Evolutionary conservation across 768 basidiomycete genomes (phyloP).

Genomic region (Boletus rubroflammeus): DNA sequence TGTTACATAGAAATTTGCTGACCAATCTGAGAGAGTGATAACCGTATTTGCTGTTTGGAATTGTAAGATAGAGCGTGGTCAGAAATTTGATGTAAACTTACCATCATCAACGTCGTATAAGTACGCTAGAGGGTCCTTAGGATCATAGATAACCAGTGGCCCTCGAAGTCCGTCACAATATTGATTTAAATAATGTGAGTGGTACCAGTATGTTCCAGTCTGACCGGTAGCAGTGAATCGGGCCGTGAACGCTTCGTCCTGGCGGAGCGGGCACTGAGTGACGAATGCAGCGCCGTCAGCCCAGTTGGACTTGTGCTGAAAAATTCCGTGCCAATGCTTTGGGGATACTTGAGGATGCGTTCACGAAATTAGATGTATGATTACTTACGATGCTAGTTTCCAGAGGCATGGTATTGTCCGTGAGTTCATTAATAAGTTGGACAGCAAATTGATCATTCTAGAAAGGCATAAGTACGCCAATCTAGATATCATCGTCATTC

Average conservation of each 20-base stretch:
- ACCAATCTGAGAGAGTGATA: constrained; percentile 52
- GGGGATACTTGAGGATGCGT: constrained; percentile 13
- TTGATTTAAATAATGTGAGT: constrained; percentile 38
- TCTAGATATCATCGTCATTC: background rate
- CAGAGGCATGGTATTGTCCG: constrained; percentile 44
- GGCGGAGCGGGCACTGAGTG: constrained; percentile 43
- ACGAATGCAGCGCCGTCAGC: constrained; percentile 37
- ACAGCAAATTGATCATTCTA: constrained; percentile 40
- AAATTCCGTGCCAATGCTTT: constrained; percentile 34
- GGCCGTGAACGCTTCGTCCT: constrained; percentile 34
- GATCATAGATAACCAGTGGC: constrained; percentile 43
- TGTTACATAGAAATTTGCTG: background rate
- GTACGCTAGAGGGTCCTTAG: constrained; percentile 36
- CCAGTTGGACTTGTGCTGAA: constrained; percentile 29
- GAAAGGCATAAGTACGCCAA: background rate
- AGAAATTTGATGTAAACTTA: constrained; percentile 7
- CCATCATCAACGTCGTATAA: constrained; percentile 49
- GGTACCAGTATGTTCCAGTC: constrained; percentile 49
- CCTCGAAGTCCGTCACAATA: constrained; percentile 44
- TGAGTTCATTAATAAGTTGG: constrained; percentile 43
- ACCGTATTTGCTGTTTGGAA: constrained; percentile 34
- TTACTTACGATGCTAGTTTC: constrained; percentile 40
- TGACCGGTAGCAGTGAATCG: constrained; percentile 33
- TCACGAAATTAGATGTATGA: constrained; percentile 2
- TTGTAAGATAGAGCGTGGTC: background rate